A percentile compares a stretch with the other conserved stretches of the same genome.
These are phyloP conservation scores for Ustilago loliicola DNA, from an alignment of 1,284 basidiomycete species.

Conservation along the genomic window DNA sequence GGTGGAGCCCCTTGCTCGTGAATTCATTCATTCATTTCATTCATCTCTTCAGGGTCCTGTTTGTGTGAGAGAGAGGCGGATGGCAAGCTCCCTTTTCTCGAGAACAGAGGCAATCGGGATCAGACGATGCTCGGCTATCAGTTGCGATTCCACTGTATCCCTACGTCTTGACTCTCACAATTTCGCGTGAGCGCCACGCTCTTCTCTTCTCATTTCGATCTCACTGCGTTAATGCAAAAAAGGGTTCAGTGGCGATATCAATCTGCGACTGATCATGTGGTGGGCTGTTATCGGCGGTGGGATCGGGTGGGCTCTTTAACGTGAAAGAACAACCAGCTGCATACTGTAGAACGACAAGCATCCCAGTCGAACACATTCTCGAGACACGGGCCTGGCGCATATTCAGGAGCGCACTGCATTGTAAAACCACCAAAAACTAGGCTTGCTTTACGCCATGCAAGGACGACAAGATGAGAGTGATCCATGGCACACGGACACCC, in stretches of 20 bases:
- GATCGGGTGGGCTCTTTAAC: background rate
- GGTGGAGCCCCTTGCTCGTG: constrained; percentile 4
- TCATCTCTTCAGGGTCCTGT: constrained; percentile 2
- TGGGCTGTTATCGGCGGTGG: background rate
- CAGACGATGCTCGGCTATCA: constrained; percentile 5
- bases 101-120: background rate
- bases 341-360: background rate
- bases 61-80: background rate
- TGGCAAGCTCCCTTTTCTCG: background rate
- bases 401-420: background rate
- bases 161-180: background rate
- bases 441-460: background rate
- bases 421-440: background rate
- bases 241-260: no score
- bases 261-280: background rate
- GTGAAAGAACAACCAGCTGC: constrained; percentile 5
- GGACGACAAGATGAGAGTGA: background rate
- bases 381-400: constrained; percentile 1
- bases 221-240: background rate
- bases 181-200: background rate
- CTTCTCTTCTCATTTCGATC: background rate
- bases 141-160: background rate
- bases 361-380: constrained; percentile 2
- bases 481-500: background rate
- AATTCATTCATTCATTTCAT: background rate